Evolutionary conservation across 2,329 filamentous ascomycete species (phyloP).

Genomic region (Calonectria crousiana): DNA sequence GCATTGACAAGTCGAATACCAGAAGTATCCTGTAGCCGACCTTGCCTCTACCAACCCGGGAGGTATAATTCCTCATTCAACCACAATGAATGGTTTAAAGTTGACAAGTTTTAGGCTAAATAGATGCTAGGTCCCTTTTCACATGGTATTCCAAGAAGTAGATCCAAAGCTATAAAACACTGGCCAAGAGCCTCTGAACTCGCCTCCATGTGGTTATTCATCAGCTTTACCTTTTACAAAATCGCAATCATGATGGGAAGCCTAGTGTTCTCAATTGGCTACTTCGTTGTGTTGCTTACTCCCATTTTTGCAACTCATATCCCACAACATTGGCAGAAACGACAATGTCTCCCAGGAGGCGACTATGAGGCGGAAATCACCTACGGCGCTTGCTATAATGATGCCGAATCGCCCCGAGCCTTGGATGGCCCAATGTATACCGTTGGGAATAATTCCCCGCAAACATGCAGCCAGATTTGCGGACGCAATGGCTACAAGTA

Average conservation of each 20-base stretch:
- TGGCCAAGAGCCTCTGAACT: not conserved
- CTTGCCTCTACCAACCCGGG: not conserved
- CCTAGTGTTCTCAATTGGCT: not conserved
- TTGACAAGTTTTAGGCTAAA: not conserved
- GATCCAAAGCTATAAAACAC: not conserved
- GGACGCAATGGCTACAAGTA: not conserved
- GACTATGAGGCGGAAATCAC: not conserved
- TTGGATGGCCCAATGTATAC: not conserved
- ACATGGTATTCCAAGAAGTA: not conserved
- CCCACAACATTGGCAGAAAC: not conserved
- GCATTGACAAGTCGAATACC: not conserved
- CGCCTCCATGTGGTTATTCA: not conserved
- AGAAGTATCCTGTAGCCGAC: not conserved
- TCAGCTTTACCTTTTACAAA: not conserved
- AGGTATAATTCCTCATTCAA: not conserved
- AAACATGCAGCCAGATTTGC: not conserved
- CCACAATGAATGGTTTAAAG: not conserved
- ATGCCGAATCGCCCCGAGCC: not conserved
- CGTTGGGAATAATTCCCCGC: not conserved
- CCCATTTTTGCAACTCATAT: not conserved
- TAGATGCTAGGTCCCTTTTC: too few species aligned
- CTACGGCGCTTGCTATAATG: not conserved
- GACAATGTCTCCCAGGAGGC: not conserved
- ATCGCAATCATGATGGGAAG: not conserved
- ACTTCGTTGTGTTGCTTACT: not conserved